Conservation (phyloP, 75 land plant species). For the Picea glauca region DNA sequence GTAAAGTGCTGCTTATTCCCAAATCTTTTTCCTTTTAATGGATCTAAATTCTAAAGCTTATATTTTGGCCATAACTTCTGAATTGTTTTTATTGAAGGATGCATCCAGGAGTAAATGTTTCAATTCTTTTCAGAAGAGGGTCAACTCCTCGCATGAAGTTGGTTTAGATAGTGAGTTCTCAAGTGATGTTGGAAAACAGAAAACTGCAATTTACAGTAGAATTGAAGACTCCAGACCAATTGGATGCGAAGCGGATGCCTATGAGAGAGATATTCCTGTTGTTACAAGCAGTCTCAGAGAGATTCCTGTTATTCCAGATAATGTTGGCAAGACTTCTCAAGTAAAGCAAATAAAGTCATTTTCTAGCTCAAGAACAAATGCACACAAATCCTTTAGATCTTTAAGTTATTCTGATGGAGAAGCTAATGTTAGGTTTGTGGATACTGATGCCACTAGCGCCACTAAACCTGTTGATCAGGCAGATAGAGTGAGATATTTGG, state of each 20-base stretch:
- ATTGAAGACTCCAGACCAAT: background rate
- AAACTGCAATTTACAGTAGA: background rate
- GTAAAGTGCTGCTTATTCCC: background rate
- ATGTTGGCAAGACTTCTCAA: background rate
- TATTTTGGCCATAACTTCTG: background rate
- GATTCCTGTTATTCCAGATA: background rate
- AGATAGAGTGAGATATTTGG: background rate
- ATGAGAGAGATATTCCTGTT: constrained; percentile 14
- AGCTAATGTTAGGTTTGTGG: no score
- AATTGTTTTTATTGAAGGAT: background rate
- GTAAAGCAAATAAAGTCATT: background rate
- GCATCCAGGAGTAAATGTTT: background rate
- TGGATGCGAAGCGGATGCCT: background rate
- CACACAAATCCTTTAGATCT: background rate
- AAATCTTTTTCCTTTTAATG: background rate
- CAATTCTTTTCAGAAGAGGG: background rate
- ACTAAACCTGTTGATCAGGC: background rate
- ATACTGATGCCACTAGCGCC: no score
- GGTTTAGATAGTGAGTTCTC: background rate
- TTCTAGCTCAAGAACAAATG: constrained; percentile 3
- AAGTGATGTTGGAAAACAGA: background rate
- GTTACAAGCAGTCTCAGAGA: constrained; percentile 5
- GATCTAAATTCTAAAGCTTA: background rate
- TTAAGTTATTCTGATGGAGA: no score
- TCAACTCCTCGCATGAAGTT: background rate